Conservation (phyloP, 2,329 filamentous ascomycete genomes). For the Helotiales sp. region DNA sequence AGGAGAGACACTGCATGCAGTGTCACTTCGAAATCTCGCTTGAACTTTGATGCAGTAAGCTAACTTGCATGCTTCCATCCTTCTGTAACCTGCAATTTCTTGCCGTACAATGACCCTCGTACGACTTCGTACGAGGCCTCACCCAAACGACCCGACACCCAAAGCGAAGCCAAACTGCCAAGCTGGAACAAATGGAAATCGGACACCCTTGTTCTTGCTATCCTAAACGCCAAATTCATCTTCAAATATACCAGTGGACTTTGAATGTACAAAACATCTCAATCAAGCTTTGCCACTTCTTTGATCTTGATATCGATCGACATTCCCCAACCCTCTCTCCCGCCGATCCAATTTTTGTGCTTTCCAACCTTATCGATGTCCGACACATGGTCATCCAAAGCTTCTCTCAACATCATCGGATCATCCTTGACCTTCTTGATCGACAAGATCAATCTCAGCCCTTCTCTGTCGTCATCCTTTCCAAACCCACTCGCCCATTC, state of each 20-base stretch:
- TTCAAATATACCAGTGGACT: not conserved
- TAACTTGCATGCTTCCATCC: no score
- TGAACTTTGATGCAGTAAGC: no score
- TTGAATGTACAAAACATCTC: not conserved
- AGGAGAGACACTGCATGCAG: not conserved
- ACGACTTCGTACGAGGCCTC: not conserved
- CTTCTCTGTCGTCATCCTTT: conserved; percentile 47
- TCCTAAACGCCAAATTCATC: not conserved
- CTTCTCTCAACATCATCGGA: conserved; percentile 48
- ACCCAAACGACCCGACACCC: not conserved
- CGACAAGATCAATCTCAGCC: conserved; percentile 51
- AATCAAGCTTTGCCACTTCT: conserved; percentile 35
- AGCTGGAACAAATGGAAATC: not conserved
- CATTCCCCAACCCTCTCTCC: conserved; percentile 46
- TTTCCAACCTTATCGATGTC: conserved; percentile 62
- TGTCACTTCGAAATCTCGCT: not conserved
- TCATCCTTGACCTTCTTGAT: conserved; percentile 48
- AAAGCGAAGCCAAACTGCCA: not conserved
- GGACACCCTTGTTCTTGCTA: not conserved
- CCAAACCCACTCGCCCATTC: conserved; percentile 50
- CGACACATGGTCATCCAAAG: conserved; percentile 47
- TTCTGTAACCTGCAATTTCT: no score
- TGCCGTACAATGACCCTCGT: no score
- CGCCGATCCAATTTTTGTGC: conserved; percentile 58
- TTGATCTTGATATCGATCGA: conserved; percentile 44